These are phyloP conservation scores for Hypoxylon lenormandii DNA, from an alignment of 495 filamentous ascomycete species.

Conservation along the genomic window DNA sequence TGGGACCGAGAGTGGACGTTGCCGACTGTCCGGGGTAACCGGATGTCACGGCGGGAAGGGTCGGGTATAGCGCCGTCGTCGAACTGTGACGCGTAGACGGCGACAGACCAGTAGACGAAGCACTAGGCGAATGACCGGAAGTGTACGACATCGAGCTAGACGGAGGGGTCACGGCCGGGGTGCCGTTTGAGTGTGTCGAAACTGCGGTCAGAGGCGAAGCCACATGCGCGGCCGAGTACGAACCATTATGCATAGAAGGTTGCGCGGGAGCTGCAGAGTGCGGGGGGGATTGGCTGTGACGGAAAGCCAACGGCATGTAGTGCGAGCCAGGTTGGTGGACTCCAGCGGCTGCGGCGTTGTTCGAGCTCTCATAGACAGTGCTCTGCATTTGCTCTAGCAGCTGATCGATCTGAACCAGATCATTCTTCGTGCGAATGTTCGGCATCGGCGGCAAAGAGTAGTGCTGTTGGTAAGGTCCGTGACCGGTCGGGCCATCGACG, in stretches of 20 bases:
- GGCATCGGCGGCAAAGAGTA: constrained; percentile 87
- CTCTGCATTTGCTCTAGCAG: constrained; percentile 94
- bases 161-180: constrained; percentile 88
- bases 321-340: constrained; percentile 71
- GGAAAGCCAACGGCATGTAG: constrained; percentile 66
- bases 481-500: constrained; percentile 64
- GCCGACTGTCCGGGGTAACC: constrained; percentile 72
- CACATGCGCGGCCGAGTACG: constrained; percentile 67
- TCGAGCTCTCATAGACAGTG: constrained; percentile 91
- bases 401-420: constrained; percentile 89
- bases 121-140: constrained; percentile 84
- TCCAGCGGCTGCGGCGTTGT: constrained; percentile 78
- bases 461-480: constrained; percentile 69
- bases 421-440: constrained; percentile 89
- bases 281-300: constrained; percentile 79
- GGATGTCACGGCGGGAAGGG: constrained; percentile 78
- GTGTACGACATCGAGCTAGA: constrained; percentile 87
- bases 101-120: constrained; percentile 72
- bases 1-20: constrained; percentile 82
- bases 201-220: constrained; percentile 70
- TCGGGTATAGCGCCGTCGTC: constrained; percentile 80
- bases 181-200: constrained; percentile 70
- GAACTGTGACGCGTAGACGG: constrained; percentile 73
- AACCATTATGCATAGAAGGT: constrained; percentile 54
- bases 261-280: constrained; percentile 63